Conservation (phyloP, 1,284 basidiomycete species). For the Austroboletus novae-zelandiae region DNA sequence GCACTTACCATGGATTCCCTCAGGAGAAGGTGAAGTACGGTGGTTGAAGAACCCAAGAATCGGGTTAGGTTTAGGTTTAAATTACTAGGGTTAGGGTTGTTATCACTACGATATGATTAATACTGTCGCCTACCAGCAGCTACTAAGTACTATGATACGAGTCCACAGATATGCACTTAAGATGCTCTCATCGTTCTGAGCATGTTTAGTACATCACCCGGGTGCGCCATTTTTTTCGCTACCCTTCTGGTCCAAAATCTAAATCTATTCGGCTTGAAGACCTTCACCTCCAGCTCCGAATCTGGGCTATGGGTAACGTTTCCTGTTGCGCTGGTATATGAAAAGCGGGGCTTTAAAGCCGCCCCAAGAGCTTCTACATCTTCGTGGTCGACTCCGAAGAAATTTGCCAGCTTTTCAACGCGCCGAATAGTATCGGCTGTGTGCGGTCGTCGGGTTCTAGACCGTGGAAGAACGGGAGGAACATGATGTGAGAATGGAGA, state of each 20-base stretch:
- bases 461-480: background rate
- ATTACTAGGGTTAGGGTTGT: constrained; percentile 24
- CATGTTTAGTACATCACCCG: constrained; percentile 46
- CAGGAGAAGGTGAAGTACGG: background rate
- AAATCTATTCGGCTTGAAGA: constrained; percentile 33
- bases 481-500: background rate
- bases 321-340: constrained; percentile 5
- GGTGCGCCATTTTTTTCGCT: constrained; percentile 32
- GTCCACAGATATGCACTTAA: background rate
- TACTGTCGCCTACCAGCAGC: background rate
- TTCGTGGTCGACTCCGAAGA: constrained; percentile 57
- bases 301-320: constrained; percentile 6
- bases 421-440: constrained; percentile 7
- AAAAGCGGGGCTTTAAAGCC: background rate
- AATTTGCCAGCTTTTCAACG: constrained; percentile 50
- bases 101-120: constrained; percentile 10
- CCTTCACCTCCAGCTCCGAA: constrained; percentile 29
- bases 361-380: constrained; percentile 33
- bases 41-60: constrained; percentile 27
- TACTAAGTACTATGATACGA: too few species aligned
- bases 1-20: constrained; percentile 25
- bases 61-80: constrained; percentile 33
- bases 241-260: constrained; percentile 37
- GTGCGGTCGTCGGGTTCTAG: background rate
- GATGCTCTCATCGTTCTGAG: constrained; percentile 48